phyloP scores from a whole-genome alignment of 768 basidiomycete species.

The Lyophyllum atratum region DNA sequence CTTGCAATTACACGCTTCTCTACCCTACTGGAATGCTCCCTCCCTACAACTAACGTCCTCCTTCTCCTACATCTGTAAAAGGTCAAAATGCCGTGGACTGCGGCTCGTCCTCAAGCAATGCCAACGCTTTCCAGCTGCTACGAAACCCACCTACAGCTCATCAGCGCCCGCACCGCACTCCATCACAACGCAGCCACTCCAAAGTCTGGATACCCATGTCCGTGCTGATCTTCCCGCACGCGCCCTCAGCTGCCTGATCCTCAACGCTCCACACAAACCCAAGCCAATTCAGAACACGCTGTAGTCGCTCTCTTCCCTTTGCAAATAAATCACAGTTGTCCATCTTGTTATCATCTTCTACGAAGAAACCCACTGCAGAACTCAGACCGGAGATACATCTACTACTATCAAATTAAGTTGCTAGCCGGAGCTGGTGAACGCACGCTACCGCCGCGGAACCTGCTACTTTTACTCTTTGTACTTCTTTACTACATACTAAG shows the following conservation, averaged over 20 bases:
- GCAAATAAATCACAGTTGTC: slow-evolving; percentile 68
- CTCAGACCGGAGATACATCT: too few species aligned
- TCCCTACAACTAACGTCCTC: slow-evolving; percentile 37
- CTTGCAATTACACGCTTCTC: too few species aligned
- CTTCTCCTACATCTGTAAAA: slow-evolving; percentile 34
- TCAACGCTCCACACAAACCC: slow-evolving; percentile 68
- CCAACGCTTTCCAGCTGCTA: slow-evolving; percentile 27
- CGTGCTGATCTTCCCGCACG: slow-evolving; percentile 76
- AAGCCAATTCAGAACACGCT: slow-evolving; percentile 61
- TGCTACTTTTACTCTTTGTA: too few species aligned
- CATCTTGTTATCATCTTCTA: slow-evolving; percentile 70
- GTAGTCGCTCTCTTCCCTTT: slow-evolving; percentile 58
- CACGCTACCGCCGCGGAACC: too few species aligned
- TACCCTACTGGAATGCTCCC: too few species aligned
- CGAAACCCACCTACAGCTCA: slow-evolving; percentile 21
- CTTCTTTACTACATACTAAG: too few species aligned
- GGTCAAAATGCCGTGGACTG: slow-evolving; percentile 38
- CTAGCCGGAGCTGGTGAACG: too few species aligned
- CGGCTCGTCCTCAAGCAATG: slow-evolving; percentile 44
- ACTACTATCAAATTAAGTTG: too few species aligned
- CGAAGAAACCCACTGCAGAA: too few species aligned
- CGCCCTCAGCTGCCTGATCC: slow-evolving; percentile 65
- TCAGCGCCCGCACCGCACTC: slow-evolving; percentile 26
- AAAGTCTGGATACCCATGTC: slow-evolving; percentile 79
- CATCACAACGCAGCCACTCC: slow-evolving; percentile 59